A percentile compares a stretch with the other conserved stretches of the same genome.
Conservation (phyloP, 2,329 filamentous ascomycete genomes). For the Scorias spongiosa region DNA sequence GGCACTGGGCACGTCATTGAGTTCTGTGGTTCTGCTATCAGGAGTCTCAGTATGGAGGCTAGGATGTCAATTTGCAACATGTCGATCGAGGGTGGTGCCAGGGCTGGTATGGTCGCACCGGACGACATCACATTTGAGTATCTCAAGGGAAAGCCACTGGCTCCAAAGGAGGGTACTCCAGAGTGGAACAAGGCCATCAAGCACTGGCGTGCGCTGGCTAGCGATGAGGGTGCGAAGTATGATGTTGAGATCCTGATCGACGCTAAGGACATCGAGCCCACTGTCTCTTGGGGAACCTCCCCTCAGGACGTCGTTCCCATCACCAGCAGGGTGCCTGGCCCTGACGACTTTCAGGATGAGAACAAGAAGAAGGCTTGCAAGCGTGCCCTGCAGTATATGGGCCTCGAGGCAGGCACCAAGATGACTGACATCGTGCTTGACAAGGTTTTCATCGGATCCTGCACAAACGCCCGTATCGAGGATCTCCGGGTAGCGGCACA, state of each 20-base stretch:
- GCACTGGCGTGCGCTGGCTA: conserved; percentile 78
- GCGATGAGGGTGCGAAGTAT: conserved; percentile 77
- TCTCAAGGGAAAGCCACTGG: conserved; percentile 77
- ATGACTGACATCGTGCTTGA: conserved; percentile 89
- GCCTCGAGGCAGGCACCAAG: conserved; percentile 65
- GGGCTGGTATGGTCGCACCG: conserved; percentile 92
- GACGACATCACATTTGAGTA: conserved; percentile 92
- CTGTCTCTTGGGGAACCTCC: conserved; percentile 91
- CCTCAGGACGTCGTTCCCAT: conserved; percentile 95
- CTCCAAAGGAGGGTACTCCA: conserved; percentile 66
- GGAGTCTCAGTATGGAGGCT: conserved; percentile 81
- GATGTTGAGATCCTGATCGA: conserved; percentile 83
- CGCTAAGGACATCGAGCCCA: conserved; percentile 82
- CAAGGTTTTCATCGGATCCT: conserved; percentile 96
- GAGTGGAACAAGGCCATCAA: conserved; percentile 80
- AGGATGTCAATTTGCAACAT: conserved; percentile 99
- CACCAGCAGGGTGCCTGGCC: conserved; percentile 76
- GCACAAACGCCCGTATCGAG: conserved; percentile 94
- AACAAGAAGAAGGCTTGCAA: conserved; percentile 66
- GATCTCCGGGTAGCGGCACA: conserved; percentile 78
- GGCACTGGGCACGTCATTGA: conserved; percentile 92
- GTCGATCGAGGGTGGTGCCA: conserved; percentile 90
- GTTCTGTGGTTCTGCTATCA: conserved; percentile 90
- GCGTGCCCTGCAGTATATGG: conserved; percentile 91
- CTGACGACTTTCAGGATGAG: conserved; percentile 69